Evolutionary conservation across 129 eudicot species (phyloP).

Genomic region (Apium graveolens): DNA sequence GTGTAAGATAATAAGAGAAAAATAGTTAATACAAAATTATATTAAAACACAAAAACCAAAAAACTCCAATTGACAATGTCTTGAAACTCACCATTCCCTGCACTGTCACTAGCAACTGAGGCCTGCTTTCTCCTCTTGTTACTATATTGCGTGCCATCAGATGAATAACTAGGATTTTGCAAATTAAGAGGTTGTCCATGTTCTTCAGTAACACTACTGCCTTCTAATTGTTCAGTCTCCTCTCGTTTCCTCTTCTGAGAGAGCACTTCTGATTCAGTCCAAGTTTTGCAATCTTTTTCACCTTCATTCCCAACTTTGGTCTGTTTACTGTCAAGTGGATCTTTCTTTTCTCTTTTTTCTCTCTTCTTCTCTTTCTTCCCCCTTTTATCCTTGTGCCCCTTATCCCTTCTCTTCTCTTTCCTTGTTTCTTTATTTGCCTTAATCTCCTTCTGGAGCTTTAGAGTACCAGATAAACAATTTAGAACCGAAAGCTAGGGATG

Average conservation of each 20-base stretch:
- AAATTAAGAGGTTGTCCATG: constrained; percentile 23
- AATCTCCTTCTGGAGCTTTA: constrained; percentile 51
- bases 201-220: constrained; percentile 46
- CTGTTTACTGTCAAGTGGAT: not conserved
- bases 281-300: not conserved
- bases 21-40: not conserved
- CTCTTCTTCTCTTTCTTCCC: constrained; percentile 19
- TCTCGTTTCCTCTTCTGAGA: not conserved
- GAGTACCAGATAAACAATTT: constrained; percentile 43
- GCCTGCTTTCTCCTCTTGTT: constrained; percentile 29
- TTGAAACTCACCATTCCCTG: constrained; percentile 34
- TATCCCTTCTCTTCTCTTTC: constrained; percentile 9
- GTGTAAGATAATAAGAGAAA: not conserved
- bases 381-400: constrained; percentile 3
- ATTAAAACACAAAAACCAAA: not conserved
- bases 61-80: not conserved
- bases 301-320: not conserved
- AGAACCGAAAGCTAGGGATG: constrained; percentile 19
- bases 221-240: constrained; percentile 28
- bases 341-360: constrained; percentile 15
- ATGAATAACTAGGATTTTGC: constrained; percentile 32
- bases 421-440: constrained; percentile 12
- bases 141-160: constrained; percentile 52
- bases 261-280: not conserved
- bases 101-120: not conserved